A percentile compares a stretch with the other conserved stretches of the same genome.
Conservation (phyloP, 1,139 yeast species). For the Nakaseomyces kungkrabaensis region DNA sequence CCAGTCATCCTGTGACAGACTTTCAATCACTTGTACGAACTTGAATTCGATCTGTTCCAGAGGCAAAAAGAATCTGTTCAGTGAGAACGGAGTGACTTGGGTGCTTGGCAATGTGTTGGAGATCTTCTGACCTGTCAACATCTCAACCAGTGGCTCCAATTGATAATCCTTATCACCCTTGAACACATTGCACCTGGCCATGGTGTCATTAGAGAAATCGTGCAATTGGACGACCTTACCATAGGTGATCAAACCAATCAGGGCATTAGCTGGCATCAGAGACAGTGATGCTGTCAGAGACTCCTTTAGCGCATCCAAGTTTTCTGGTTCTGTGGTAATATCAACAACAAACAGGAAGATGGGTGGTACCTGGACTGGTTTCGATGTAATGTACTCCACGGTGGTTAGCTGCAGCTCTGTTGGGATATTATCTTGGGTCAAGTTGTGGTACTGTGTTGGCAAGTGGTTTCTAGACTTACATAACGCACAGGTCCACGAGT, state of each 20-base stretch:
- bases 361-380: conserved; percentile 91
- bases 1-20: conserved; percentile 83
- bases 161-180: conserved; percentile 87
- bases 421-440: conserved; percentile 77
- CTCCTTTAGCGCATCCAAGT: conserved; percentile 80
- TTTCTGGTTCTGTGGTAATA: conserved; percentile 90
- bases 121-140: conserved; percentile 47
- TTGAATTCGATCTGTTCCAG: conserved; percentile 81
- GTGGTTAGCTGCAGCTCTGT: conserved; percentile 82
- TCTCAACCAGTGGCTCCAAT: conserved; percentile 62
- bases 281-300: conserved; percentile 73
- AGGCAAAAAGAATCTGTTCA: conserved; percentile 75
- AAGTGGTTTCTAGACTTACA: conserved; percentile 78
- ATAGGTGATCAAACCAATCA: conserved; percentile 83
- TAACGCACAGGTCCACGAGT: conserved; percentile 84
- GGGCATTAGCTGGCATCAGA: conserved; percentile 84
- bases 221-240: conserved; percentile 95
- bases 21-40: conserved; percentile 71
- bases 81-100: conserved; percentile 34
- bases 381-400: conserved; percentile 78
- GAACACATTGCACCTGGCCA: conserved; percentile 78
- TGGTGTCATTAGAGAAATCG: conserved; percentile 71
- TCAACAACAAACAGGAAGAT: conserved; percentile 85
- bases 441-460: conserved; percentile 82
- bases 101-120: conserved; percentile 17